Conservation (phyloP, 805 yeast species). For the Debaryomyces tyrocola region DNA sequence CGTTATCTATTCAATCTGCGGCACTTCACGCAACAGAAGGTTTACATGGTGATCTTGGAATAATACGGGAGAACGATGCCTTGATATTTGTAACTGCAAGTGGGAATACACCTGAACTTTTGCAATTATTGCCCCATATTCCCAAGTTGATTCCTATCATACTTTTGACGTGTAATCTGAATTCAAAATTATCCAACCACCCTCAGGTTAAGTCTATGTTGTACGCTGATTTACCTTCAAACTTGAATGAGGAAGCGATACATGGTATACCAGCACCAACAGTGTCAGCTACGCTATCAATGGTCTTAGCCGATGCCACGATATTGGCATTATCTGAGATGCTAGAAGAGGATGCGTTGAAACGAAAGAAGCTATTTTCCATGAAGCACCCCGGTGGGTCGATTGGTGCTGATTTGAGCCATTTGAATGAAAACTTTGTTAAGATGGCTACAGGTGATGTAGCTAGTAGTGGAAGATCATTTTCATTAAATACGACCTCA, state of each 20-base stretch:
- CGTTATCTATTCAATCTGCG: constrained; percentile 69
- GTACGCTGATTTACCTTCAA: constrained; percentile 60
- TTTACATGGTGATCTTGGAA: constrained; percentile 85
- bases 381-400: constrained; percentile 90
- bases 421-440: constrained; percentile 28
- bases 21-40: constrained; percentile 84
- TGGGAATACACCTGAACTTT: constrained; percentile 80
- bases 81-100: constrained; percentile 72
- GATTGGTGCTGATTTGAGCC: constrained; percentile 57
- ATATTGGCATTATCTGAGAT: constrained; percentile 72
- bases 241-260: constrained; percentile 57
- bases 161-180: constrained; percentile 60
- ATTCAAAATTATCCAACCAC: constrained; percentile 54
- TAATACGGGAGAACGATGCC: constrained; percentile 54
- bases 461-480: constrained; percentile 5
- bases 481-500: constrained; percentile 13
- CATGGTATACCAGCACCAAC: constrained; percentile 91
- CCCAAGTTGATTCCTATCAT: constrained; percentile 54
- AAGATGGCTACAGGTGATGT: constrained; percentile 1
- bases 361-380: constrained; percentile 59
- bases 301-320: constrained; percentile 77
- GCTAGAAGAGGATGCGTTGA: constrained; percentile 53
- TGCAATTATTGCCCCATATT: constrained; percentile 57
- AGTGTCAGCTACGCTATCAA: constrained; percentile 72
- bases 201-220: constrained; percentile 53